Evolutionary conservation across 495 filamentous ascomycete genomes (phyloP), one percentile per base, ranked within the genome.

Genomic region (Echria macrotheca): DNA sequence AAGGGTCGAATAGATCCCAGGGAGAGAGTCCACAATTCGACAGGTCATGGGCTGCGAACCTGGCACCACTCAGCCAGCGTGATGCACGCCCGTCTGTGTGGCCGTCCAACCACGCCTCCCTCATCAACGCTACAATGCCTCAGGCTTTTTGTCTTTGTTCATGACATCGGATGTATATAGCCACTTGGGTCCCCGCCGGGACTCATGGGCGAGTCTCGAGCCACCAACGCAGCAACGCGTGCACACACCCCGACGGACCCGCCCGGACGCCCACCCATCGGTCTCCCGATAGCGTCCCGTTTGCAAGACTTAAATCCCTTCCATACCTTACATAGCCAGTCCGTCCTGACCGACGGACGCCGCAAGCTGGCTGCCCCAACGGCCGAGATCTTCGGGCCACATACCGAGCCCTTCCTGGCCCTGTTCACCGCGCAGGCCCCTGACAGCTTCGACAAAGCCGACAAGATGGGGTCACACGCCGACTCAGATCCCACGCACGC

Each of bases 401-500:
- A 53, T 36, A 26, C 35, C 12, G 35, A 47, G 36, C 44, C 35
- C 31, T 36, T 41, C 36, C 23, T 49, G 38, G 24, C 38, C 49
- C 15, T 39, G 47, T 37, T 39, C 41, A 24, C 19, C 18, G 38
- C 42, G n/a, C 45, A 29, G 47, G 40, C 50, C 32, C 31, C 47
- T 39, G 17, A 28, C 12, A 21, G 29, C 29, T 19, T 19, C 19
- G 11, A 18, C 31, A 14, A 32, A 18, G 38, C 54, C 38, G 33
- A 49, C 25, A 44, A 17, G 15, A 60, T 60, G 60, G 54, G 52
- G 11, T 52, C 56, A 12, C 48, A 56, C 38, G 38, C 50, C 47
- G 53, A 55, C 28, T 53, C 55, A 18, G 60, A 61, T 43, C 58
- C 60, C 29, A 54, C 56, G 15, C 57, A 64, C 36, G 58, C 60